These are phyloP conservation scores for Hawksworthiomyces lignivorus DNA, from an alignment of 2,329 filamentous ascomycete genomes.

Conservation along the genomic window DNA sequence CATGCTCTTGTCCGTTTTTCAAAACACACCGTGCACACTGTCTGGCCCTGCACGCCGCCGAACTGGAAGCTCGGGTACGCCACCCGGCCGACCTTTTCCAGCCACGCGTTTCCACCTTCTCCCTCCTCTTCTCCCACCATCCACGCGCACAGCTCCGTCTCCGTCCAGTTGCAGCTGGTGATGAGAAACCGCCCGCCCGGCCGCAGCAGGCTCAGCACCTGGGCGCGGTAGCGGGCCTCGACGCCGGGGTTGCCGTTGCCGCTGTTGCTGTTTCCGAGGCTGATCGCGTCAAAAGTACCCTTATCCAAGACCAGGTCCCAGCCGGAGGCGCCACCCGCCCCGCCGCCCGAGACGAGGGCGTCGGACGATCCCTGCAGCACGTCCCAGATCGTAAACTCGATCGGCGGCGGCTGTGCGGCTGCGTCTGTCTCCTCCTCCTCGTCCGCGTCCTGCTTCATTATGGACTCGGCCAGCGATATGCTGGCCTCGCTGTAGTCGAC, in stretches of 20 bases:
- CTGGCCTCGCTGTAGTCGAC: constrained; percentile 80
- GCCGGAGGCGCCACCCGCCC: constrained; percentile 28
- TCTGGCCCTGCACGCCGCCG: constrained; percentile 80
- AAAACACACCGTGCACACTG: constrained; percentile 83
- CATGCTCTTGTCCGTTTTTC: constrained; percentile 27
- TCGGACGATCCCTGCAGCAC: constrained; percentile 37
- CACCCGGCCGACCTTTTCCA: constrained; percentile 60
- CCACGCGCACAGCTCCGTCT: constrained; percentile 74
- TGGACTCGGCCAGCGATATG: constrained; percentile 62
- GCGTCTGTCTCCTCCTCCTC: constrained; percentile 19
- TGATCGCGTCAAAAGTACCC: constrained; percentile 94
- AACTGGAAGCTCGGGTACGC: constrained; percentile 84
- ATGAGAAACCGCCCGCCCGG: constrained; percentile 68
- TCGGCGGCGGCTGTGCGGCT: constrained; percentile 20
- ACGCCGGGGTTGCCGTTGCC: constrained; percentile 49
- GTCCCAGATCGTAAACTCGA: constrained; percentile 54
- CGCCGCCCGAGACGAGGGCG: neutral
- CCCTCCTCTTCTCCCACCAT: constrained; percentile 45
- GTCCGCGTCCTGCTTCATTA: constrained; percentile 34
- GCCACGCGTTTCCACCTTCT: constrained; percentile 21
- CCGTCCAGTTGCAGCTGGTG: constrained; percentile 98
- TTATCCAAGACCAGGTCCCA: constrained; percentile 97
- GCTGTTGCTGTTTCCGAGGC: constrained; percentile 41
- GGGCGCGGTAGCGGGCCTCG: constrained; percentile 66
- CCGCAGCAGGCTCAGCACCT: constrained; percentile 61